These are phyloP conservation scores for Fusarium napiforme DNA, from an alignment of 2,329 filamentous ascomycete species.

Conservation along the genomic window DNA sequence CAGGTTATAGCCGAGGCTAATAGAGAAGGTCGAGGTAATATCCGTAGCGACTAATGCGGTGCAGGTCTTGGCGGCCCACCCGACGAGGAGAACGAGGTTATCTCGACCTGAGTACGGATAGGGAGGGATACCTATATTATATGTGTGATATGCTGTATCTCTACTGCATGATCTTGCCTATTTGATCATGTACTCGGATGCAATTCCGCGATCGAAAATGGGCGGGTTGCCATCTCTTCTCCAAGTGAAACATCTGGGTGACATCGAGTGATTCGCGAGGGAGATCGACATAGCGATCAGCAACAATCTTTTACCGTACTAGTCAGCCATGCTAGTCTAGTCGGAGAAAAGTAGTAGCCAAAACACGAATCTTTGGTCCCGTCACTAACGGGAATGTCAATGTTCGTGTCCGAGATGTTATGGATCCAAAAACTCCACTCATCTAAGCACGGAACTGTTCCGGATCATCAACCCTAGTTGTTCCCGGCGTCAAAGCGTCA, in stretches of 20 bases:
- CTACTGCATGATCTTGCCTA: background rate
- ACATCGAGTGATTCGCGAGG: constrained; percentile 1
- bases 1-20: constrained; percentile 5
- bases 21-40: background rate
- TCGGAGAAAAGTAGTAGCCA: background rate
- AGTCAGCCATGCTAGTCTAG: background rate
- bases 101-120: background rate
- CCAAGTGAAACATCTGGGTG: background rate
- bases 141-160: background rate
- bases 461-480: constrained; percentile 8
- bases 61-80: constrained; percentile 5
- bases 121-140: background rate
- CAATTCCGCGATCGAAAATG: background rate
- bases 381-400: constrained; percentile 1
- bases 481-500: background rate
- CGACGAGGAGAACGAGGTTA: background rate
- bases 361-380: background rate
- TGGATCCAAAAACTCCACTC: background rate
- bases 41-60: background rate
- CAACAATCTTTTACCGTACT: background rate
- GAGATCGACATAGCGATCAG: background rate
- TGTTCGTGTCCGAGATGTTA: background rate
- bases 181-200: background rate
- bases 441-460: constrained; percentile 5
- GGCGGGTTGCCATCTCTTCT: background rate